These are phyloP conservation scores for Beta corolliflora DNA, from an alignment of 179 eudicot genomes.

Conservation along the genomic window DNA sequence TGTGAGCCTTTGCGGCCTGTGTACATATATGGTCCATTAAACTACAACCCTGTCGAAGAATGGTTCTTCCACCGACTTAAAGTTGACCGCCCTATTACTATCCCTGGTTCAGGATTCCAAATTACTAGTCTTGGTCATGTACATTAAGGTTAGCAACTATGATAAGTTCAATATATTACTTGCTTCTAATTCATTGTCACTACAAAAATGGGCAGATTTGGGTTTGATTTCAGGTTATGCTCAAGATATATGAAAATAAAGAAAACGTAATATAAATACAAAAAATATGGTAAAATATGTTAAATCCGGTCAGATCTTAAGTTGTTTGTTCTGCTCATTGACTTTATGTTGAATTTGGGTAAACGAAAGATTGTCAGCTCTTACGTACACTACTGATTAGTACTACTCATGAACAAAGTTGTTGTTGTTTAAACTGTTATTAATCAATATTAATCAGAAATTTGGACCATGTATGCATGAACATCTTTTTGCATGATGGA, in stretches of 20 bases:
- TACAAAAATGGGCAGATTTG: no score
- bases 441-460: not conserved
- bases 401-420: not conserved
- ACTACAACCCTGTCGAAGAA: constrained; percentile 98
- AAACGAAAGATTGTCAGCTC: no score
- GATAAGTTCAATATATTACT: not conserved
- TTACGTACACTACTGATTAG: no score
- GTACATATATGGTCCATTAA: constrained; percentile 93
- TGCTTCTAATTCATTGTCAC: not conserved
- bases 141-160: constrained; percentile 67
- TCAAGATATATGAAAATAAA: no score
- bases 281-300: no score
- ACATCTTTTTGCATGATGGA: not conserved
- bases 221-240: no score
- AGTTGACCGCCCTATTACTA: constrained; percentile 98
- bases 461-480: not conserved
- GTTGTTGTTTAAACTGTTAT: not conserved
- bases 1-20: constrained; percentile 93
- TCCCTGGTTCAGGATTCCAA: constrained; percentile 85
- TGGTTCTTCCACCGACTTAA: constrained; percentile 98
- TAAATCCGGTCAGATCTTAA: no score
- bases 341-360: no score
- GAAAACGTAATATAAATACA: no score
- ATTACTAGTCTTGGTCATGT: constrained; percentile 93
- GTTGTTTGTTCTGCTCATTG: no score